A percentile compares a stretch with the other conserved stretches of the same genome.
Conservation (phyloP, 805 yeast species). For the Teunomyces atbi region DNA sequence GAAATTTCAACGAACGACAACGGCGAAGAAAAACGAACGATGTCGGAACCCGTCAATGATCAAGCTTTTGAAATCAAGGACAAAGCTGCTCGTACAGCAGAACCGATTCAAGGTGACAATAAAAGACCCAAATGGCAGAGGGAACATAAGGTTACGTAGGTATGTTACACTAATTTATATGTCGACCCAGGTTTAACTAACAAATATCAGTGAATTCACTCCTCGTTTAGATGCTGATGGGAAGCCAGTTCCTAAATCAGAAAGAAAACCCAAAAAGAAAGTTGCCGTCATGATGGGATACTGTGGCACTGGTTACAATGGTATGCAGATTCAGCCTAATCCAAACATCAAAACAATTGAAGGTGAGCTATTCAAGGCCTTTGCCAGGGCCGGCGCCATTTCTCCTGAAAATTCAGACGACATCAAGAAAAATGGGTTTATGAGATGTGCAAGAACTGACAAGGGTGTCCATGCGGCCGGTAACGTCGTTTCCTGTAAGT, state of each 20-base stretch:
- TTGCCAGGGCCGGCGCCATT: slow-evolving; percentile 83
- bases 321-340: slow-evolving; percentile 80
- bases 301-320: slow-evolving; percentile 95
- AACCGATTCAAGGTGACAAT: slow-evolving; percentile 15
- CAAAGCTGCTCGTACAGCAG: slow-evolving; percentile 11
- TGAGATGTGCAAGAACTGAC: slow-evolving; percentile 87
- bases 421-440: slow-evolving; percentile 81
- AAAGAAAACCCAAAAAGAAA: slow-evolving; percentile 79
- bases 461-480: slow-evolving; percentile 99
- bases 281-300: slow-evolving; percentile 91
- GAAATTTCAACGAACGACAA: background rate
- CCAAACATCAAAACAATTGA: slow-evolving; percentile 89
- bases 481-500: slow-evolving; percentile 77
- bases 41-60: slow-evolving; percentile 2
- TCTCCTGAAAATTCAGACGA: slow-evolving; percentile 85
- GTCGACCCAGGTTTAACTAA: slow-evolving; percentile 4
- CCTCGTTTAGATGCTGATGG: slow-evolving; percentile 62
- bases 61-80: background rate
- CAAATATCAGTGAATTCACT: slow-evolving; percentile 27
- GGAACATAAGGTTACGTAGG: slow-evolving; percentile 52
- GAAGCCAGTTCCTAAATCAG: slow-evolving; percentile 52
- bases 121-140: slow-evolving; percentile 22
- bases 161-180: slow-evolving; percentile 33
- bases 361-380: slow-evolving; percentile 81
- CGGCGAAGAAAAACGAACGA: background rate